A percentile compares a stretch with the other conserved stretches of the same genome.
These are phyloP conservation scores for Oxyria digyna DNA, from an alignment of 148 eudicot species.

Conservation along the genomic window DNA sequence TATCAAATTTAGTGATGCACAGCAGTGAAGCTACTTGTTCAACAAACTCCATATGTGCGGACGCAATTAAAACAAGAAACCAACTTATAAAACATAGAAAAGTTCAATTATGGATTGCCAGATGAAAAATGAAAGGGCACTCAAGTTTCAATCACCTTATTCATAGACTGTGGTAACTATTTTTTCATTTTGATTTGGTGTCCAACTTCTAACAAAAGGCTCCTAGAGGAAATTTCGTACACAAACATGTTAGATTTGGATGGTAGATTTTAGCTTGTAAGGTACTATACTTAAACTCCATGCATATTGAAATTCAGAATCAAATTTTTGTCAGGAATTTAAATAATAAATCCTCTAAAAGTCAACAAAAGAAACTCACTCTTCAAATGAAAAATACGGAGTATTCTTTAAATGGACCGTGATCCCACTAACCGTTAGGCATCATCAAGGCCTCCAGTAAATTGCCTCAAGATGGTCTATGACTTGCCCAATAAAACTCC, in stretches of 20 bases:
- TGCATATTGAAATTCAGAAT: not conserved
- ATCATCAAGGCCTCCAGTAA: conserved; percentile 40
- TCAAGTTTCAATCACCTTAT: not conserved
- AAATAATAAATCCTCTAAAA: not conserved
- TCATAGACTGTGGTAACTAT: not conserved
- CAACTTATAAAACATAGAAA: not conserved
- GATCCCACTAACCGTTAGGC: conserved; percentile 56
- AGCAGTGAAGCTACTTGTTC: not conserved
- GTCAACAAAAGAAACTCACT: conserved; percentile 19
- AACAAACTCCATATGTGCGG: not conserved
- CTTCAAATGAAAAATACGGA: conserved; percentile 31
- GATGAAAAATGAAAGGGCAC: not conserved
- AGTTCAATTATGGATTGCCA: not conserved
- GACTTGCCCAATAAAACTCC: not conserved
- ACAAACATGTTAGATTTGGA: not conserved
- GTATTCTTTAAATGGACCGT: conserved; percentile 47
- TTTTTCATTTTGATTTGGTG: not conserved
- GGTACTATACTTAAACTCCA: not conserved
- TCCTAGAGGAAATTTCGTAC: not conserved
- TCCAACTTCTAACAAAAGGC: not conserved
- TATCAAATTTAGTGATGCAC: not conserved
- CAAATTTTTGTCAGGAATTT: not conserved
- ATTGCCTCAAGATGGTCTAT: conserved; percentile 18
- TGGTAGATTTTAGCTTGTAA: not conserved
- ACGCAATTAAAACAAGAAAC: not conserved